Base-by-base conservation (phyloP, 1,284 basidiomycete species). In the Marasmius fiardii region DNA sequence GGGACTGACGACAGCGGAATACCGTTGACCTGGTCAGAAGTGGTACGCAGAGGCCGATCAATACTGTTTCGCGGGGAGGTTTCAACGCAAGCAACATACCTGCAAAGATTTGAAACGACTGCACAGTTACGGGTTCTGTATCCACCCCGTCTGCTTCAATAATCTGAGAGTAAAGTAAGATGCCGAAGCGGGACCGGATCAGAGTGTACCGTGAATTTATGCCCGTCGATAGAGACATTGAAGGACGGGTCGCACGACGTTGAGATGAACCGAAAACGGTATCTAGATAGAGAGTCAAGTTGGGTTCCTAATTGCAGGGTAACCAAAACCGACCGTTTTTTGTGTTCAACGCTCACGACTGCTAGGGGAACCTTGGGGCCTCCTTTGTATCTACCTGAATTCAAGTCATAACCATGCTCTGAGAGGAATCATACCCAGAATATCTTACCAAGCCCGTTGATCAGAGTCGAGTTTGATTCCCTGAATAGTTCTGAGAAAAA, bases 141-240 rank as follows among this genome's bases (percentile, higher is more conserved):
- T 72, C 74, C 16, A 60, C 64, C 3, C 82, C 79, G 35, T 85
- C 83, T 0, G 64, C 79, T 62, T 85, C 82, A 24, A 85, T 83
- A 44, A 83, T 61, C 54, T 56, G 20, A 10, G 26, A 26, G 21
- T 10, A 18, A 11, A 21, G 50, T 24, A 31, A 44, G 14, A 18
- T 14, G 20, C n/a, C 23, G 10, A 28, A 11, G n/a, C 7, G 11
- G 31, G 4, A 14, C 16, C 12, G 8, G n/a, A 37, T 5, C 16
- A 35, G 33, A 48, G 41, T 26, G 52, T 14, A 53, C 55, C 4
- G 71, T 53, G 63, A 79, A 63, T 1, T 61, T 62, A 45, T 80
- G 78, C 35, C 66, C 65, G 52, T 78, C 73, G 12, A 80, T 74
- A 0, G 72, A 64, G 60, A 80, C 76, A 14, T 63, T 67, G 62